Conservation (phyloP, 176 grass and related monocot genomes). For the Ampelocalamus luodianensis region DNA sequence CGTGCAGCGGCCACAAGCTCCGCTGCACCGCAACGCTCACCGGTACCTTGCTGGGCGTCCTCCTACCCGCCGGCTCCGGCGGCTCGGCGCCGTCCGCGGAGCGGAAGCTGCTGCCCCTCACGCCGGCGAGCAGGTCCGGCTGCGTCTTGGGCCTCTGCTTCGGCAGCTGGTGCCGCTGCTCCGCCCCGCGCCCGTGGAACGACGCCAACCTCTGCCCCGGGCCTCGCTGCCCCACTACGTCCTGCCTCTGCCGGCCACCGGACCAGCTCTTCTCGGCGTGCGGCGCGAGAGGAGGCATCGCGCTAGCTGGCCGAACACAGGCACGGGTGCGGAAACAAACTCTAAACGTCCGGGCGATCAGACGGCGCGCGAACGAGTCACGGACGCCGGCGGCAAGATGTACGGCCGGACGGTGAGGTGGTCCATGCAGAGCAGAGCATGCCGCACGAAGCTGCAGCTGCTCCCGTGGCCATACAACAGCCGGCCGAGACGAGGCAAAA, state of each 20-base stretch:
- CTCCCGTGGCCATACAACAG: constrained; percentile 32
- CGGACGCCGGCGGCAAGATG: constrained; percentile 23
- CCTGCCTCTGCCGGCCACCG: constrained; percentile 33
- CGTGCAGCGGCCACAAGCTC: constrained; percentile 85
- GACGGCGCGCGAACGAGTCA: background rate
- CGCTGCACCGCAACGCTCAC: constrained; percentile 81
- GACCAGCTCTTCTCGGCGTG: constrained; percentile 29
- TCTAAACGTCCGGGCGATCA: background rate
- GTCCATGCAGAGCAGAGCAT: constrained; percentile 36
- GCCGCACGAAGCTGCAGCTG: background rate
- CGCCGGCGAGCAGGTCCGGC: constrained; percentile 62
- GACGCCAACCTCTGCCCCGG: constrained; percentile 46
- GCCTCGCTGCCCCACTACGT: constrained; percentile 1
- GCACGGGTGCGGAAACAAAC: background rate
- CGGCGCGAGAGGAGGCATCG: constrained; percentile 49
- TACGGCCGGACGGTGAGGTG: constrained; percentile 21
- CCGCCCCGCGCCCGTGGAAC: constrained; percentile 61
- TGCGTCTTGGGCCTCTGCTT: constrained; percentile 71
- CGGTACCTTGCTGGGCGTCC: constrained; percentile 73
- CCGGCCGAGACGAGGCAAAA: background rate
- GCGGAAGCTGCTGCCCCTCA: constrained; percentile 35
- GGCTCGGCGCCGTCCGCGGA: background rate
- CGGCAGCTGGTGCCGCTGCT: constrained; percentile 33
- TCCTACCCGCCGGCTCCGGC: constrained; percentile 12
- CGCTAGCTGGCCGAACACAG: background rate